Evolutionary conservation across 2,329 filamentous ascomycete genomes (phyloP).

Genomic region (Magnaporthales sp.): DNA sequence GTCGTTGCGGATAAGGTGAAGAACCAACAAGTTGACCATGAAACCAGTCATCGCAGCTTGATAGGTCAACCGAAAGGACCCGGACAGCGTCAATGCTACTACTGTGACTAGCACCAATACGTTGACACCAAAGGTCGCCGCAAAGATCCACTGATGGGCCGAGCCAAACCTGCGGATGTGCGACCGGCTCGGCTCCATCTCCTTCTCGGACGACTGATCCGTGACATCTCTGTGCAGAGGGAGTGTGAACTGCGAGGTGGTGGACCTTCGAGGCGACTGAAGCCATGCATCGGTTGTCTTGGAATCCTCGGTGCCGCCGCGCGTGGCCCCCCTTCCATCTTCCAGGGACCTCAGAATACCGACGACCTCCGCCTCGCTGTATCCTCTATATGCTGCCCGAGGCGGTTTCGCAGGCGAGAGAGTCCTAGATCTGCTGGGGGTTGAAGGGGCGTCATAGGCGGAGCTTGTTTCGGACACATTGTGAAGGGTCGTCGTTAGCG

Average conservation of each 20-base stretch:
- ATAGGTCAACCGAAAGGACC: constrained; percentile 9
- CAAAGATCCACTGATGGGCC: background rate
- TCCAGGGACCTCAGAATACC: background rate
- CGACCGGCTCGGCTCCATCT: background rate
- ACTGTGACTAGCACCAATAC: background rate
- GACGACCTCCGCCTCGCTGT: background rate
- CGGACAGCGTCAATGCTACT: background rate
- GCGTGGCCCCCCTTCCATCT: background rate
- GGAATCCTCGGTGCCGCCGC: background rate
- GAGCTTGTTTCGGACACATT: background rate
- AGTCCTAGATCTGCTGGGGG: background rate
- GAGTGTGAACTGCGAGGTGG: background rate
- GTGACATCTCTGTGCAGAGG: background rate
- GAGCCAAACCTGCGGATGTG: background rate
- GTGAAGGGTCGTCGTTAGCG: background rate
- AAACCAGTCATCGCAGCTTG: constrained; percentile 15
- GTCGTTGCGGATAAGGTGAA: constrained; percentile 40
- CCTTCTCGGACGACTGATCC: background rate
- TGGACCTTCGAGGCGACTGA: background rate
- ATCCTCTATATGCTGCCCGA: background rate
- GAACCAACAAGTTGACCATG: constrained; percentile 31
- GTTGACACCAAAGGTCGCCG: background rate
- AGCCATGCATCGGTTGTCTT: background rate
- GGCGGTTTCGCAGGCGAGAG: background rate
- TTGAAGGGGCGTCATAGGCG: background rate